phyloP scores from a whole-genome alignment of 2,329 filamentous ascomycete species.

The Phyllosticta ampelicida region DNA sequence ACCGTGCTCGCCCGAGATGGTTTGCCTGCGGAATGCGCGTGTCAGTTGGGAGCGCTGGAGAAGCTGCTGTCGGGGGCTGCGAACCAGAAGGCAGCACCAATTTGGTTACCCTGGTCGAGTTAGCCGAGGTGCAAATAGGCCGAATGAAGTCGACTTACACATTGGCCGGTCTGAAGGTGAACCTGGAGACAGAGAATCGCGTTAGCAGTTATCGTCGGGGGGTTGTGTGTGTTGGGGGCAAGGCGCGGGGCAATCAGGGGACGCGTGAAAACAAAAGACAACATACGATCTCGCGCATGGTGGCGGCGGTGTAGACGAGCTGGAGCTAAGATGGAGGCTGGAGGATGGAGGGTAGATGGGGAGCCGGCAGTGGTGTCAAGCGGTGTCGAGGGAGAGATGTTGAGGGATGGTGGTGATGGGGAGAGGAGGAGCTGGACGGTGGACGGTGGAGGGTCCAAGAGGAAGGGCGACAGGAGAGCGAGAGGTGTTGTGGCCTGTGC shows the following conservation, averaged over 20 bases:
- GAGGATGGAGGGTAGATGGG: neutral
- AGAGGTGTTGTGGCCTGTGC: neutral
- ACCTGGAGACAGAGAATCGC: conserved; percentile 54
- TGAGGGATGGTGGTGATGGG: conserved; percentile 4
- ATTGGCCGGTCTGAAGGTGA: conserved; percentile 99
- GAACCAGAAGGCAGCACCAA: conserved; percentile 98
- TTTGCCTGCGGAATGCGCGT: conserved; percentile 32
- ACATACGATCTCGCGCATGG: conserved; percentile 62
- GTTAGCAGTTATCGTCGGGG: conserved; percentile 45
- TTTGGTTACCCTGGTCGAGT: conserved; percentile 86
- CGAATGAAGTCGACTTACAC: conserved; percentile 52
- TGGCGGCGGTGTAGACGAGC: conserved; percentile 22
- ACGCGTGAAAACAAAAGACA: conserved; percentile 35
- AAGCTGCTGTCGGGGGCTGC: conserved; percentile 23
- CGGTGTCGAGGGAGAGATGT: conserved; percentile 1
- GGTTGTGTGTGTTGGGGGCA: conserved; percentile 27
- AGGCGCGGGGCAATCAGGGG: conserved; percentile 31
- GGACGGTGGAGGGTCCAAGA: too few relatives aligned
- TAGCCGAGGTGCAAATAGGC: conserved; percentile 15
- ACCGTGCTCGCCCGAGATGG: conserved; percentile 63
- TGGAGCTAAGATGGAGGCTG: neutral
- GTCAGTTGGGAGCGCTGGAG: conserved; percentile 13
- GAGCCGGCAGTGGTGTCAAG: neutral
- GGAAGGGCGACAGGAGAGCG: too few relatives aligned
- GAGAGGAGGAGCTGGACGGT: conserved; percentile 6